Percentiles rank a stretch among this genome's conserved stretches.
Conservation (phyloP, 371 early-diverging fungal species). For the Syncephalastrum monosporum region DNA sequence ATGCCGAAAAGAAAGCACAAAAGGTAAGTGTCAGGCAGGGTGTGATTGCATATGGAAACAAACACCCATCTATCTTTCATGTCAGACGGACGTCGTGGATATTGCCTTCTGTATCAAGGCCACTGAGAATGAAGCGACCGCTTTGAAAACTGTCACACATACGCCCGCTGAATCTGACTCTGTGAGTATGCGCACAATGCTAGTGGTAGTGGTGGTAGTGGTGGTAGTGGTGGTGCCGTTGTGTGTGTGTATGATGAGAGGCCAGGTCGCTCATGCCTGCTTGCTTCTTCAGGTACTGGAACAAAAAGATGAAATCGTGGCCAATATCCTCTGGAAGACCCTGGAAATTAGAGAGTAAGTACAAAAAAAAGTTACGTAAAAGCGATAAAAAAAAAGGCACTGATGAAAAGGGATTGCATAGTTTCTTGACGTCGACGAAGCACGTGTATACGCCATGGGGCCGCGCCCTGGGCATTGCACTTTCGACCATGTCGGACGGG, state of each 20-base stretch:
- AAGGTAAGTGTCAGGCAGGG: constrained; percentile 16
- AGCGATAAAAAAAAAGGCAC: too few species aligned
- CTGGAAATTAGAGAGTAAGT: constrained; percentile 55
- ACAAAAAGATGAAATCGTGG: constrained; percentile 52
- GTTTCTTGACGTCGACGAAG: constrained; percentile 47
- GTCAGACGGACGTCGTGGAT: constrained; percentile 33
- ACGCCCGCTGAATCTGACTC: constrained; percentile 15
- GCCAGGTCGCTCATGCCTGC: too few species aligned
- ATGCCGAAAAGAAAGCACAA: constrained; percentile 33
- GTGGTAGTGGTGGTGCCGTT: too few species aligned
- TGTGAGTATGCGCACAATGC: too few species aligned
- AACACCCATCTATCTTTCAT: background rate
- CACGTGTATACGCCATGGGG: constrained; percentile 53
- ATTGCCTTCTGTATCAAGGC: constrained; percentile 45
- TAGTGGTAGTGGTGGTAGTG: too few species aligned
- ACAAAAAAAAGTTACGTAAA: background rate
- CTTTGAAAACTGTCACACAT: constrained; percentile 37
- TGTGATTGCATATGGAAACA: background rate
- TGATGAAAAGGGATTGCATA: constrained; percentile 11
- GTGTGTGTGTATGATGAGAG: background rate
- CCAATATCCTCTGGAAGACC: constrained; percentile 50
- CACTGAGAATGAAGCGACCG: constrained; percentile 33
- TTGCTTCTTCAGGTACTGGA: constrained; percentile 23
- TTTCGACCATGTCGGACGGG: constrained; percentile 7
- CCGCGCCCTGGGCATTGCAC: constrained; percentile 34